Evolutionary conservation across 805 yeast genomes (phyloP), one percentile per base, ranked within the genome.

Genomic region (Komagataella mondaviorum): DNA sequence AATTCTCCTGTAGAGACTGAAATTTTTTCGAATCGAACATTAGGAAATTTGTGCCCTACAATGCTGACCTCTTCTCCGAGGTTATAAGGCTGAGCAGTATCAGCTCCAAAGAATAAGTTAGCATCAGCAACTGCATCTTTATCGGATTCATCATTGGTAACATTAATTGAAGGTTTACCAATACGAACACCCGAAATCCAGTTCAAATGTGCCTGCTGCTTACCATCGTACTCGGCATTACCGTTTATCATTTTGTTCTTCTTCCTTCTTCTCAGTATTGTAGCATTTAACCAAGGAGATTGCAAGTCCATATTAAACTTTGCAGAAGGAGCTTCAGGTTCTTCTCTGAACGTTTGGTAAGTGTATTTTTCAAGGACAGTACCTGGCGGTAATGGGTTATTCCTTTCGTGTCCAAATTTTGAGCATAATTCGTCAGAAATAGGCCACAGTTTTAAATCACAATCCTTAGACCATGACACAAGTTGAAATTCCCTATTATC

Each of bases 131-230:
- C 14, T 8, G 39, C 39, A 10, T 30, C 39, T 30, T 30, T 30
- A 30, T 30, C 39, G 39, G 39, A 12, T 0, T 72, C 69, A 47
- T 61, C 64, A 57, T 60, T 62, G 48, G 59, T 66, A 62, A 63
- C 54, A 6, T 63, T 59, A 52, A 69, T 67, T 3, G 76, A 77
- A 6, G 78, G 63, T 46, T 72, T 69, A 1, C 88, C 88, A 55
- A 91, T 78, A 52, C 89, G 73, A 6, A 91, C 95, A 50, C 98
- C 97, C 0, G 96, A 83, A 44, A 95, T 81, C 98, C 98, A 91
- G 55, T 85, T 82, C 54, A 91, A 68, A 60, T 88, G 95, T 57
- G 83, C 81, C 60, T 61, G 73, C 52, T 52, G 77, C 60, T 48
- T 74, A 62, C 53, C 73, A 54, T 48, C 69, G 47, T 58, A 63